A percentile compares a stretch with the other conserved stretches of the same genome.
Conservation (phyloP, 805 yeast species). For the Dipodascus albidus region DNA sequence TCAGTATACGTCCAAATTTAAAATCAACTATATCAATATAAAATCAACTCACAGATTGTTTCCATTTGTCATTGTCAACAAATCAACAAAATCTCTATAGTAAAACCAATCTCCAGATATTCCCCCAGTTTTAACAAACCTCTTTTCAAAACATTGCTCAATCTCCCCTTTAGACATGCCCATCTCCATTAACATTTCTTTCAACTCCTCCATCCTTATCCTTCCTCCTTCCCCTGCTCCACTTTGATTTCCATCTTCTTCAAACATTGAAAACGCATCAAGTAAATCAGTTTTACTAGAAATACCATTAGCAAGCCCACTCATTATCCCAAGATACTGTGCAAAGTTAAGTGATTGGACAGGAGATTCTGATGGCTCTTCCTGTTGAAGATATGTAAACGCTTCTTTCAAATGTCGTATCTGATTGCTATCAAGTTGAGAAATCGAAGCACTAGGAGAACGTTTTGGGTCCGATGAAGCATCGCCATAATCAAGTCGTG, state of each 20-base stretch:
- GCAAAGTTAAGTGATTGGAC: not conserved
- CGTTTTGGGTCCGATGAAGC: not conserved
- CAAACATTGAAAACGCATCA: slow-evolving; percentile 49
- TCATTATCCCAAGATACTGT: not conserved
- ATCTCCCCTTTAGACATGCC: slow-evolving; percentile 35
- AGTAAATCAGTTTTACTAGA: slow-evolving; percentile 31
- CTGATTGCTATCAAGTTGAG: slow-evolving; percentile 46
- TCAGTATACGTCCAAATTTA: no score
- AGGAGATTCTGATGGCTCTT: slow-evolving; percentile 19
- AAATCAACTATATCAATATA: no score
- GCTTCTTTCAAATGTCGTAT: slow-evolving; percentile 59
- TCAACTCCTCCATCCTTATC: slow-evolving; percentile 38
- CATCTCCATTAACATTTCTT: slow-evolving; percentile 37
- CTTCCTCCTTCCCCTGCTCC: slow-evolving; percentile 28
- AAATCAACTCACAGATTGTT: no score
- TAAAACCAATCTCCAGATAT: slow-evolving; percentile 47
- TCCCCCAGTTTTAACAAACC: slow-evolving; percentile 41
- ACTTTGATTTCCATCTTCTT: slow-evolving; percentile 21
- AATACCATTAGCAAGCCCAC: slow-evolving; percentile 40
- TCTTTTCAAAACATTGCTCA: slow-evolving; percentile 34
- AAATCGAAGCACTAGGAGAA: slow-evolving; percentile 6
- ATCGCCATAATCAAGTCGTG: not conserved
- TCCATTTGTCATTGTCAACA: not conserved
- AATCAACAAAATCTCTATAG: slow-evolving; percentile 47
- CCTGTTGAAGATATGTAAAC: slow-evolving; percentile 71